Evolutionary conservation across 1,139 yeast species (phyloP), one percentile per base, ranked within the genome.

Genomic region (Pneumocystis oryctolagi): DNA sequence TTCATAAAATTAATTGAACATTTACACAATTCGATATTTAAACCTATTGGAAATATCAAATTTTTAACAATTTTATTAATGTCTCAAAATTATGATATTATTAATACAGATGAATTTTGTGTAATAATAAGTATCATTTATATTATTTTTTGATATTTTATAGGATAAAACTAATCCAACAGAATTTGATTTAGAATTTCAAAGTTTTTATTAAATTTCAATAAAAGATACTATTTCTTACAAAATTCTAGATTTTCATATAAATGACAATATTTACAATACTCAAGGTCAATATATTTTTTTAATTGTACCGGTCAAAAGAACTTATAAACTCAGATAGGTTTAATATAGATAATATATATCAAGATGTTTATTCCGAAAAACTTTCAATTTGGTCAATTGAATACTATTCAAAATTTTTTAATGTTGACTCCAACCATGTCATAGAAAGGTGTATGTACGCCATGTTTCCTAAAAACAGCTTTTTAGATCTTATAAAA

Each of bases 391-490:
- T 67, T 39, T 67, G 68, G 69, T 60, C 67, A 34, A 62, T 66
- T 28, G 66, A 63, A 32, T 67, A 61, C 56, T 67, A 67, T 60
- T 62, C 67, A 35, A 68, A 66, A 42, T 67, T 66, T 61, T 67
- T 67, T 58, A 66, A 67, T 37, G 58, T 63, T 18, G 58, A 58
- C 2, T 18, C 63, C 14, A 60, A 75, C 71, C 83, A 82, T 20
- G 87, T 86, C 64, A 47, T 68, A 25, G 68, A 68, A 28, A 70
- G 80, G 30, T 70, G 75, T 60, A 62, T 71, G 25, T 66, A 73
- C 62, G 76, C 79, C 0, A 64, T 77, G 30, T 74, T 81, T 64
- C 71, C 69, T 20, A 76, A 74, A 14, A 74, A 73, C n/a, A 68
- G 67, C 56, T 76, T 76, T 58, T 74, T 74, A 30, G 76, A 75